These are phyloP conservation scores for Parmelia sp. DNA, from an alignment of 495 filamentous ascomycete genomes.

Conservation along the genomic window DNA sequence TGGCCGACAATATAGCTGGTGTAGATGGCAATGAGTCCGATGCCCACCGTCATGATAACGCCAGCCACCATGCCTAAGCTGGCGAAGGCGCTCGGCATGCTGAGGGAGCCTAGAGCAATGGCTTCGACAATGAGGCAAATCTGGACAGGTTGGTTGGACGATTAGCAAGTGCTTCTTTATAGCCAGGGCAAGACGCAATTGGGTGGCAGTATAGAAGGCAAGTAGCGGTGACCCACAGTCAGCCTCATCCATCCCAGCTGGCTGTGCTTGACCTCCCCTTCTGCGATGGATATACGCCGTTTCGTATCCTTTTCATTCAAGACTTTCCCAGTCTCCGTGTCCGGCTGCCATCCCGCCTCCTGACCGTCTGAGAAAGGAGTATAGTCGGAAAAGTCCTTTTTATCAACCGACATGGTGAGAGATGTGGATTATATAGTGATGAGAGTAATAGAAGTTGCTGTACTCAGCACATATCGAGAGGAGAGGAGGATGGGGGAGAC, in stretches of 20 bases:
- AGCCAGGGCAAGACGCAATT: background rate
- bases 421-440: background rate
- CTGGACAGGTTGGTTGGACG: constrained; percentile 18
- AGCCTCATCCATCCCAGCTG: constrained; percentile 37
- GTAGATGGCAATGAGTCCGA: constrained; percentile 64
- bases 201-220: background rate
- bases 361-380: background rate
- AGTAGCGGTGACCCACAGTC: constrained; percentile 23
- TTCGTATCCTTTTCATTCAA: background rate
- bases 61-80: constrained; percentile 53
- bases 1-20: constrained; percentile 66
- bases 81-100: constrained; percentile 55
- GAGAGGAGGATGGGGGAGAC: background rate
- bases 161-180: constrained; percentile 4
- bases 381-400: background rate
- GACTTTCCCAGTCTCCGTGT: background rate
- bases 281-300: constrained; percentile 17
- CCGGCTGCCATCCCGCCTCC: background rate
- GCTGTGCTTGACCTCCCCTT: constrained; percentile 28
- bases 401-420: background rate
- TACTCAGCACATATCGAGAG: background rate
- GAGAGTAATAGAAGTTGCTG: background rate
- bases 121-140: constrained; percentile 53
- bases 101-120: constrained; percentile 58
- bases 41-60: constrained; percentile 43